phyloP scores from a whole-genome alignment of 2,329 filamentous ascomycete genomes.

The Trichoderma breve region DNA sequence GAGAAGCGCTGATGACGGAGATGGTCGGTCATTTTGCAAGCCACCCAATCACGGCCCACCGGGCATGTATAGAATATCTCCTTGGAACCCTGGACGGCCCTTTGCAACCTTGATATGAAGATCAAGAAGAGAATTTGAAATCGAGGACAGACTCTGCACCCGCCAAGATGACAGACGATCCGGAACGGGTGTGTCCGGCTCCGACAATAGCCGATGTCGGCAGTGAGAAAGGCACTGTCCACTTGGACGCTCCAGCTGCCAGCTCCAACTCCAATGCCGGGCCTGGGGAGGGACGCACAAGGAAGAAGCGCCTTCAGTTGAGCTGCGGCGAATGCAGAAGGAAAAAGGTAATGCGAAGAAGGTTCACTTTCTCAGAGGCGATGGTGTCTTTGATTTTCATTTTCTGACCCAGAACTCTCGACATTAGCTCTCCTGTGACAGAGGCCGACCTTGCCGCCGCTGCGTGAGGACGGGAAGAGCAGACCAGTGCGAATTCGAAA shows the following conservation, averaged over 20 bases:
- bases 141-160: background rate
- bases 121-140: background rate
- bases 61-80: background rate
- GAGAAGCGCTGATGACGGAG: constrained; percentile 3
- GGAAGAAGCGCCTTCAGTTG: constrained; percentile 13
- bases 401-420: background rate
- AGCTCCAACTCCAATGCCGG: background rate
- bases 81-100: background rate
- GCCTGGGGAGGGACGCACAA: background rate
- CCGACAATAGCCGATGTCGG: constrained; percentile 4
- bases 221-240: background rate
- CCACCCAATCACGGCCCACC: constrained; percentile 1
- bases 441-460: constrained; percentile 1
- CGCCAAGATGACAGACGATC: background rate
- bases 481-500: constrained; percentile 13
- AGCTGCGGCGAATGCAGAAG: constrained; percentile 11
- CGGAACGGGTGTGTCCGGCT: constrained; percentile 7
- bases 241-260: background rate
- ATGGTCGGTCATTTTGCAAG: constrained; percentile 6
- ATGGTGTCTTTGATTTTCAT: background rate
- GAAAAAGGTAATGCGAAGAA: constrained; percentile 9
- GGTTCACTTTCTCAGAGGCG: too few species aligned
- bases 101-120: background rate
- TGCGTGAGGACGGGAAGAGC: constrained; percentile 9
- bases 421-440: constrained; percentile 1